Percentiles rank a stretch among this genome's conserved stretches.
Evolutionary conservation across 495 filamentous ascomycete species (phyloP).

Genomic region (Lepidopterella palustris): DNA sequence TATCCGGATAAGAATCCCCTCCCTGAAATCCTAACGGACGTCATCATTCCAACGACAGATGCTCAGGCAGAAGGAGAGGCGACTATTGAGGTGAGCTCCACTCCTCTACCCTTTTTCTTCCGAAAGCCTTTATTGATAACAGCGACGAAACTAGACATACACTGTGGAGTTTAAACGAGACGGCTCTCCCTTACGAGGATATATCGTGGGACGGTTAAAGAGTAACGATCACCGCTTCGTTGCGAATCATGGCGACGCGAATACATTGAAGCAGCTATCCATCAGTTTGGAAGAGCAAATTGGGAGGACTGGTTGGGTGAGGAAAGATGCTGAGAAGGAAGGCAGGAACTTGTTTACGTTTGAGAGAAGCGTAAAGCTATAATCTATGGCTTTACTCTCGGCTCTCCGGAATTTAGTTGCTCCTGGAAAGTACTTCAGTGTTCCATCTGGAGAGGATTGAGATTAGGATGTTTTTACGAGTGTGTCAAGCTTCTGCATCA

Average conservation of each 20-base stretch:
- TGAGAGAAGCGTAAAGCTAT: conserved; percentile 27
- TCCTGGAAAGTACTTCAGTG: too few relatives aligned
- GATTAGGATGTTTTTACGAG: too few relatives aligned
- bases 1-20: conserved; percentile 43
- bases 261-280: conserved; percentile 35
- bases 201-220: conserved; percentile 45
- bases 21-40: conserved; percentile 28
- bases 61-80: conserved; percentile 41
- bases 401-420: too few relatives aligned
- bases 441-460: too few relatives aligned
- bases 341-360: conserved; percentile 43
- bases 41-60: conserved; percentile 34
- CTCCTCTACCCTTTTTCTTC: background rate
- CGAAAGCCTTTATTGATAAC: background rate
- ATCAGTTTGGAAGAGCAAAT: conserved; percentile 33
- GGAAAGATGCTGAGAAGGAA: conserved; percentile 20
- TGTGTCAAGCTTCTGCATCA: too few relatives aligned
- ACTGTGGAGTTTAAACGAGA: conserved; percentile 47
- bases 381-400: too few relatives aligned
- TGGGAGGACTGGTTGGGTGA: conserved; percentile 39
- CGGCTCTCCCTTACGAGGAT: conserved; percentile 39
- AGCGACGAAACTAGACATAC: conserved; percentile 43
- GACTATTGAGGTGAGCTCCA: conserved; percentile 44
- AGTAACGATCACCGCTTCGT: conserved; percentile 43
- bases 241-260: conserved; percentile 44